Evolutionary conservation across 371 early-diverging fungal species (phyloP).

Genomic region (Synchytrium microbalum): DNA sequence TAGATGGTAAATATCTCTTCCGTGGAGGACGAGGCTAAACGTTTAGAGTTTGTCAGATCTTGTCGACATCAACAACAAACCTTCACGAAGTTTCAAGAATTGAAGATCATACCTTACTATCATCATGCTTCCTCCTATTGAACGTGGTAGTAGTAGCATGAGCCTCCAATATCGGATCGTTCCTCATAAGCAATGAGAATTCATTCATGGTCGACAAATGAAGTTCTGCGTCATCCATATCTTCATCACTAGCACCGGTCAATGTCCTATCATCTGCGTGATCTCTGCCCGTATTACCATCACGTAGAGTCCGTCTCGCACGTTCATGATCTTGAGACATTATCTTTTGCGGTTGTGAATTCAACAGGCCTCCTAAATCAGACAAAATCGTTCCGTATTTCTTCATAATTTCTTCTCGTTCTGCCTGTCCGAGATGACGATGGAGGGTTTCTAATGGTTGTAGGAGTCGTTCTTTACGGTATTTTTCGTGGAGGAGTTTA

Average conservation of each 20-base stretch:
- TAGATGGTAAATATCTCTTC: conserved; percentile 18
- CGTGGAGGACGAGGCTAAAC: background rate
- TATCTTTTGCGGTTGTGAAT: background rate
- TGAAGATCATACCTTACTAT: background rate
- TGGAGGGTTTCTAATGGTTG: background rate
- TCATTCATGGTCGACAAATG: background rate
- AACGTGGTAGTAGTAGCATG: conserved; percentile 11
- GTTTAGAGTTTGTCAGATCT: conserved; percentile 2
- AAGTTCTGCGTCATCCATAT: background rate
- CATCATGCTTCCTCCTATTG: conserved; percentile 6
- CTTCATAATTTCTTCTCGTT: background rate
- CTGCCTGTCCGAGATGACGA: conserved; percentile 3
- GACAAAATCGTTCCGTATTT: background rate
- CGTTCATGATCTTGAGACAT: background rate
- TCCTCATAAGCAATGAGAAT: background rate
- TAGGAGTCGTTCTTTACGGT: background rate
- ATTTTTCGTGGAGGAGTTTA: background rate
- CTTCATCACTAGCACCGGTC: background rate
- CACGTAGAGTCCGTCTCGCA: background rate
- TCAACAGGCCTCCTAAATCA: background rate
- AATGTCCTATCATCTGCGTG: background rate
- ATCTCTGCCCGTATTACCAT: background rate
- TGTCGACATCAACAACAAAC: too few relatives aligned
- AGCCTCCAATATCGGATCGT: conserved; percentile 28
- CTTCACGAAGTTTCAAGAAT: too few relatives aligned